phyloP scores from a whole-genome alignment of 2,329 filamentous ascomycete species.

The Torrubiella hemipterigena region DNA sequence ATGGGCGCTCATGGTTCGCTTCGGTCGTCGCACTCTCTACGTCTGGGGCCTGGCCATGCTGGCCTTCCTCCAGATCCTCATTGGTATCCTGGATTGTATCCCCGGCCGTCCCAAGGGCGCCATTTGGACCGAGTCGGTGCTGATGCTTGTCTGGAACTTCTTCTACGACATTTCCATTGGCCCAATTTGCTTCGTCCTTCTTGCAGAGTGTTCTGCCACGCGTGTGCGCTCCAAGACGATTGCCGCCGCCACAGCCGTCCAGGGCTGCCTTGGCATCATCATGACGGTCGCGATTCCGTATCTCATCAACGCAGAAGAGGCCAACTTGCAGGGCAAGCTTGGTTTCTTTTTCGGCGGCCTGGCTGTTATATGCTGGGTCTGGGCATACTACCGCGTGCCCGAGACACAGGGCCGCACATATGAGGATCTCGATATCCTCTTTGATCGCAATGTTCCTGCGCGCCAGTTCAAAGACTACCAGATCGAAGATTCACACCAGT shows the following conservation, averaged over 20 bases:
- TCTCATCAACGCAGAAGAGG: slow-evolving; percentile 20
- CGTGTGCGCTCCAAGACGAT: slow-evolving; percentile 29
- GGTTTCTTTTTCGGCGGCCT: slow-evolving; percentile 19
- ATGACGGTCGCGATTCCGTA: slow-evolving; percentile 18
- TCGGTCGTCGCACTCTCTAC: slow-evolving; percentile 26
- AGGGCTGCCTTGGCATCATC: slow-evolving; percentile 15
- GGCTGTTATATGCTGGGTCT: slow-evolving; percentile 13
- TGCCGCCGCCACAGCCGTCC: slow-evolving; percentile 22
- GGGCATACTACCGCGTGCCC: slow-evolving; percentile 22
- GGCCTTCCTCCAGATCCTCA: slow-evolving; percentile 29
- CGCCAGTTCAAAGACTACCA: slow-evolving; percentile 19
- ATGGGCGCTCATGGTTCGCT: slow-evolving; percentile 22
- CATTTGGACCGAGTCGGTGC: slow-evolving; percentile 20
- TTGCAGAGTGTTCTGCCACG: slow-evolving; percentile 27
- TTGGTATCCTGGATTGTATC: slow-evolving; percentile 39
- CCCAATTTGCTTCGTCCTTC: slow-evolving; percentile 29
- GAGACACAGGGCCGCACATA: slow-evolving; percentile 20
- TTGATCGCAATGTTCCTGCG: slow-evolving; percentile 17
- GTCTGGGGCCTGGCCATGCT: slow-evolving; percentile 27
- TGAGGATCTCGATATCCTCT: slow-evolving; percentile 21
- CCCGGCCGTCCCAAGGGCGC: slow-evolving; percentile 13
- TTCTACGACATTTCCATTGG: slow-evolving; percentile 30
- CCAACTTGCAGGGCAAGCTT: slow-evolving; percentile 22
- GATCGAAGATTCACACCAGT: too few relatives aligned
- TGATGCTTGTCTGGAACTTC: slow-evolving; percentile 25